These are phyloP conservation scores for Cladosporium oxysporum DNA, from an alignment of 2,329 filamentous ascomycete species.

Conservation along the genomic window DNA sequence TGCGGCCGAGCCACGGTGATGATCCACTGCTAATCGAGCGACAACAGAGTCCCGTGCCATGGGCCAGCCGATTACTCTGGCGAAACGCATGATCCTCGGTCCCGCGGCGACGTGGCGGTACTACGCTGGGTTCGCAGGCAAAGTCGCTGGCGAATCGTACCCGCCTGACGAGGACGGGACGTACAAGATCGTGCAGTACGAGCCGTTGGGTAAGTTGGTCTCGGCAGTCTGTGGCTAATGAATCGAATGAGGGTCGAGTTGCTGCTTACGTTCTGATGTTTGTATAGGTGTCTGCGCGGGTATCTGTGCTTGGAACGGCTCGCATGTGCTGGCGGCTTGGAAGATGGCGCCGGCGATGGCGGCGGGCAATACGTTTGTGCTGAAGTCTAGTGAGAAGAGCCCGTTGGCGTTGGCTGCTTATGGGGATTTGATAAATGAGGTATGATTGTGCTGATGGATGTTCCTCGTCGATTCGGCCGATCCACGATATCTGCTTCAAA, in stretches of 20 bases:
- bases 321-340: conserved; percentile 40
- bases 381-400: conserved; percentile 19
- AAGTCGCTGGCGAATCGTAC: conserved; percentile 32
- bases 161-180: conserved; percentile 32
- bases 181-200: conserved; percentile 41
- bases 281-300: conserved; percentile 41
- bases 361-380: conserved; percentile 12
- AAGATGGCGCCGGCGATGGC: conserved; percentile 19
- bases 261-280: background rate
- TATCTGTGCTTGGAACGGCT: conserved; percentile 47
- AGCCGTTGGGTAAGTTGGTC: conserved; percentile 35
- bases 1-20: background rate
- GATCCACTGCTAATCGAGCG: background rate
- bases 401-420: conserved; percentile 61
- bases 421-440: conserved; percentile 57
- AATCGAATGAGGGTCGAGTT: background rate
- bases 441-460: background rate
- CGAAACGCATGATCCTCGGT: conserved; percentile 33
- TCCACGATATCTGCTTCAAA: background rate
- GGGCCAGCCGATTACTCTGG: conserved; percentile 47
- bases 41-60: conserved; percentile 60
- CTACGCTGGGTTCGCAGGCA: conserved; percentile 31
- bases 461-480: background rate
- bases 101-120: conserved; percentile 31
- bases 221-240: background rate